phyloP scores from a whole-genome alignment of 352 stramenopile genomes.

The Phytophthora capsici region DNA sequence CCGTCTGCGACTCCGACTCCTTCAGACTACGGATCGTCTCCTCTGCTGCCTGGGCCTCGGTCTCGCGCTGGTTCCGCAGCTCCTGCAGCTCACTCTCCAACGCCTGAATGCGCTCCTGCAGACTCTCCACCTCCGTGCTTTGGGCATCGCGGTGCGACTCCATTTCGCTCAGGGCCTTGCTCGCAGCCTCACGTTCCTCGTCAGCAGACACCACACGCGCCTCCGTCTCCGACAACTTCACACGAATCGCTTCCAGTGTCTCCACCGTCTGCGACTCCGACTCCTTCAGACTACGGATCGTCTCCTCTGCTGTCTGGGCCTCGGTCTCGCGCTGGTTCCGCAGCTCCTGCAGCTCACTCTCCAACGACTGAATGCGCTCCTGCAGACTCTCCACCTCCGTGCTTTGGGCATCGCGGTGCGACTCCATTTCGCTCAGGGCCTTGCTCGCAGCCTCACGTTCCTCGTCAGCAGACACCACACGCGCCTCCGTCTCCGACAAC shows the following conservation, averaged over 20 bases:
- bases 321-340: slow-evolving; percentile 20
- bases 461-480: slow-evolving; percentile 20
- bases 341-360: slow-evolving; percentile 30
- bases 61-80: background rate
- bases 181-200: slow-evolving; percentile 21
- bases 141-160: slow-evolving; percentile 21
- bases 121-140: slow-evolving; percentile 10
- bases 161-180: slow-evolving; percentile 24
- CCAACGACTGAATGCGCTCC: slow-evolving; percentile 14
- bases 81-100: background rate
- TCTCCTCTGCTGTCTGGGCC: slow-evolving; percentile 18
- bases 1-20: slow-evolving; percentile 13
- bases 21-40: slow-evolving; percentile 16
- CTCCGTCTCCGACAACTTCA: slow-evolving; percentile 27
- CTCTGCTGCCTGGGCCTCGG: slow-evolving; percentile 8
- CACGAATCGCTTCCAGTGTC: slow-evolving; percentile 21
- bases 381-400: slow-evolving; percentile 15
- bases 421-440: slow-evolving; percentile 26
- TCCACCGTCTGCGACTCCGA: slow-evolving; percentile 15
- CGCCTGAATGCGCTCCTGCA: slow-evolving; percentile 5
- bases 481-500: slow-evolving; percentile 25
- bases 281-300: slow-evolving; percentile 24
- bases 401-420: slow-evolving; percentile 23
- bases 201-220: slow-evolving; percentile 19
- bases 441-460: slow-evolving; percentile 26